Evolutionary conservation across 2,329 filamentous ascomycete genomes (phyloP).

Genomic region (Pyricularia grisea): DNA sequence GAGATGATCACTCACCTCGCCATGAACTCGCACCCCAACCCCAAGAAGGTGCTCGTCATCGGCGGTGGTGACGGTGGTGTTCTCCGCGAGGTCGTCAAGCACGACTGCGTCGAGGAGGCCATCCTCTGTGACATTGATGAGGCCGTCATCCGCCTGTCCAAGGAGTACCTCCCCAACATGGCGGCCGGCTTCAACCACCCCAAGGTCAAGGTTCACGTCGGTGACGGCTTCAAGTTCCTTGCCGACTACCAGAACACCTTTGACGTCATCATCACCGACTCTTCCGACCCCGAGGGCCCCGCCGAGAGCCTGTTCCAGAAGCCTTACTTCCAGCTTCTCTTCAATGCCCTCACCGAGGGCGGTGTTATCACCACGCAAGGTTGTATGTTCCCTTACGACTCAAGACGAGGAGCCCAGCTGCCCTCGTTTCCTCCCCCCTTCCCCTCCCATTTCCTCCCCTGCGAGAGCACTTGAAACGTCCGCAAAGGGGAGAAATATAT

Average conservation of each 20-base stretch:
- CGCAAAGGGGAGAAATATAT: neutral
- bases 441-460: neutral
- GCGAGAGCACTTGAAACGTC: neutral
- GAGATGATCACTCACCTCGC: slow-evolving; percentile 99
- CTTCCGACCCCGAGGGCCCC: slow-evolving; percentile 91
- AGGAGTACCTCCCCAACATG: slow-evolving; percentile 96
- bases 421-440: neutral
- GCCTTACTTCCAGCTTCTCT: slow-evolving; percentile 92
- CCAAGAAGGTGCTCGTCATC: slow-evolving; percentile 97
- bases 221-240: slow-evolving; percentile 98
- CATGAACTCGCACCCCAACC: slow-evolving; percentile 97
- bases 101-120: slow-evolving; percentile 92
- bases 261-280: slow-evolving; percentile 99
- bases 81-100: slow-evolving; percentile 97
- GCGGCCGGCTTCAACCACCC: slow-evolving; percentile 87
- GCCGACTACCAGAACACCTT: slow-evolving; percentile 94
- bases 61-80: slow-evolving; percentile 96
- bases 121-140: slow-evolving; percentile 98
- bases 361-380: slow-evolving; percentile 99
- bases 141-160: slow-evolving; percentile 95
- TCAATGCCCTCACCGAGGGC: slow-evolving; percentile 82
- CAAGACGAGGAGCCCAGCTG: neutral
- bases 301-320: slow-evolving; percentile 97
- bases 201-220: slow-evolving; percentile 85
- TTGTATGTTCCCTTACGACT: slow-evolving; percentile 74